Conservation (phyloP, 2,329 filamentous ascomycete species). For the Fusarium citri region DNA sequence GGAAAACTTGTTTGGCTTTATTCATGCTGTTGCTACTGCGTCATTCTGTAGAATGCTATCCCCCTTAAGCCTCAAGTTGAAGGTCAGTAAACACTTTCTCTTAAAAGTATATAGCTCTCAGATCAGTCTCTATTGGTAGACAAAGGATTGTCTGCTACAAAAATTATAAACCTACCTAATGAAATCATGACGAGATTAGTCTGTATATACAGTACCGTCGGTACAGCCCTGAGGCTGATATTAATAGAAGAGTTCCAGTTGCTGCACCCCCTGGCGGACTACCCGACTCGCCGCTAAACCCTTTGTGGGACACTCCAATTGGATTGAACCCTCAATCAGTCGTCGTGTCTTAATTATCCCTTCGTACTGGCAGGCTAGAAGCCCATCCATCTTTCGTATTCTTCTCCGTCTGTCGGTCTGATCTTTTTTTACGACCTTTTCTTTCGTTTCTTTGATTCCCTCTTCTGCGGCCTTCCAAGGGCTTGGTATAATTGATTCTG, state of each 20-base stretch:
- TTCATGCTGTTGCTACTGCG: background rate
- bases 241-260: constrained; percentile 1
- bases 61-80: background rate
- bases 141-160: background rate
- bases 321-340: constrained; percentile 46
- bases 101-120: background rate
- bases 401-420: constrained; percentile 36
- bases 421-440: constrained; percentile 28
- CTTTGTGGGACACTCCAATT: constrained; percentile 15
- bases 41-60: background rate
- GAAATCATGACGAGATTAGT: background rate
- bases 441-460: constrained; percentile 19
- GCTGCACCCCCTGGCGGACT: background rate
- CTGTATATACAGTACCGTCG: background rate
- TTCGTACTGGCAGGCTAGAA: constrained; percentile 39
- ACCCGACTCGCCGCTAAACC: constrained; percentile 34
- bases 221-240: background rate
- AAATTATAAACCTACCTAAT: background rate
- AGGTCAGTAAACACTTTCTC: background rate
- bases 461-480: constrained; percentile 1
- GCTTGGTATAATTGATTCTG: background rate
- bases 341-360: constrained; percentile 44
- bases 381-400: constrained; percentile 42
- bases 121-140: background rate
- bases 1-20: too few relatives aligned